Base-by-base conservation (phyloP, 306 rosid species). In the Citrullus colocynthis region DNA sequence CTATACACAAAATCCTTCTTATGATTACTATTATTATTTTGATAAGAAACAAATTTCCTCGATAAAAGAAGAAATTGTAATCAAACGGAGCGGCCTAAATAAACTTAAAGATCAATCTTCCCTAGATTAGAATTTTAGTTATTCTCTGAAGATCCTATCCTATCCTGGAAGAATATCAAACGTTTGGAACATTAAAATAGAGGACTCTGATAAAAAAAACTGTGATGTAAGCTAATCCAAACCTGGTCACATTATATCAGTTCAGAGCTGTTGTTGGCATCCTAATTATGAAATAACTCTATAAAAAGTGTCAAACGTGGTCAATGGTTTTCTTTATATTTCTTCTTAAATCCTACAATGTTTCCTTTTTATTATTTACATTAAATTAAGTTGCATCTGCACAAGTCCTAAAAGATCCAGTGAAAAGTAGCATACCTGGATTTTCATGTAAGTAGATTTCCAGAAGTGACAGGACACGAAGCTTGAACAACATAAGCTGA, bases 401-500 rank as follows among this genome's bases (percentile, higher is more conserved):
- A 28, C 28, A 52, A 28, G 18, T 70, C 76, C 57, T 45, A 9
- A 9, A 74, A 52, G 45, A 52, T 51, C 63, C 78, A 30, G 59
- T 34, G 8, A 49, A 17, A 73, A 73, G 78, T 3, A 72, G 4
- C 87, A 86, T 82, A 81, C 99, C 96, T 80, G 97, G 89, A 88
- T 92, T 92, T 86, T 96, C 97, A 80, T 88, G 96, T 74, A 96
- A 89, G 90, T 88, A 96, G 80, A 96, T 88, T 86, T 96, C 98
- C 84, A 96, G 87, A 83, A 96, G 79, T 34, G 99, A 88, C 76
- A 96, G 97, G 76, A 92, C 93, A 57, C 98, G 92, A 57, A 92
- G 89, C 85, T 96, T 96, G 85, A 96, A 96, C 76, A 88, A 83
- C 86, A 89, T 82, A 78, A 96, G 99, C 85, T 90, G 99, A 64